Conservation (phyloP, 768 basidiomycete species). For the Podaxis sp. region DNA sequence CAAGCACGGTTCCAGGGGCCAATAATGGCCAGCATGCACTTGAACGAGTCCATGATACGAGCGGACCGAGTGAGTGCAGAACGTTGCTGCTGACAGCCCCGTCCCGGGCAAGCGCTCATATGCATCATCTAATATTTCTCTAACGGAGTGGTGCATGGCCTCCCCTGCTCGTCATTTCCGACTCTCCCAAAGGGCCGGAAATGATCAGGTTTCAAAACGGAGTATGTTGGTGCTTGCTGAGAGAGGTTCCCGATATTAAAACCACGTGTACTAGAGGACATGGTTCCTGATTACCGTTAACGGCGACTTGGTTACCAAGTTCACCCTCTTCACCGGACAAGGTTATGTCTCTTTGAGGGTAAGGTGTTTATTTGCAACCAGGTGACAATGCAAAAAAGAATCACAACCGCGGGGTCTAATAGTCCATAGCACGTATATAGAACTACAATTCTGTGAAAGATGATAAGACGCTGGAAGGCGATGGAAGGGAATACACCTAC, state of each 20-base stretch:
- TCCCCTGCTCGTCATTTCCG: slow-evolving; percentile 10
- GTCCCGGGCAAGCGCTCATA: neutral
- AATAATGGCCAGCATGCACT: neutral
- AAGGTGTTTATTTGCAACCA: neutral
- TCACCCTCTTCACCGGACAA: neutral
- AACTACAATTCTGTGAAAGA: slow-evolving; percentile 15
- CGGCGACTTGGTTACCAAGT: slow-evolving; percentile 3
- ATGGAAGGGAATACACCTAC: slow-evolving; percentile 38
- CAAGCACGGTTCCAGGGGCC: slow-evolving; percentile 3
- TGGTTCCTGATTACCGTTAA: slow-evolving; percentile 20
- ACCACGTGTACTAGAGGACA: slow-evolving; percentile 9
- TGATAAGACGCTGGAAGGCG: neutral
- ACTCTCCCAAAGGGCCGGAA: slow-evolving; percentile 1
- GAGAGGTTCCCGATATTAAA: slow-evolving; percentile 11
- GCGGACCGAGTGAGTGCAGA: neutral
- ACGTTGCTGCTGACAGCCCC: neutral
- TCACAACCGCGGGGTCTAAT: neutral
- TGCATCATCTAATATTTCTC: neutral
- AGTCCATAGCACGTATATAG: neutral
- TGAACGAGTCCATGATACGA: neutral
- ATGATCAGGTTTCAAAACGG: slow-evolving; percentile 8
- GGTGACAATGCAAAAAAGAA: neutral
- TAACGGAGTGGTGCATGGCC: neutral
- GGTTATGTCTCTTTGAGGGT: neutral
- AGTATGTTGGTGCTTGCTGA: neutral